Percentiles rank a stretch among this genome's conserved stretches.
Conservation (phyloP, 108 stramenopile genomes). For the Fragilariopsis cylindrus region DNA sequence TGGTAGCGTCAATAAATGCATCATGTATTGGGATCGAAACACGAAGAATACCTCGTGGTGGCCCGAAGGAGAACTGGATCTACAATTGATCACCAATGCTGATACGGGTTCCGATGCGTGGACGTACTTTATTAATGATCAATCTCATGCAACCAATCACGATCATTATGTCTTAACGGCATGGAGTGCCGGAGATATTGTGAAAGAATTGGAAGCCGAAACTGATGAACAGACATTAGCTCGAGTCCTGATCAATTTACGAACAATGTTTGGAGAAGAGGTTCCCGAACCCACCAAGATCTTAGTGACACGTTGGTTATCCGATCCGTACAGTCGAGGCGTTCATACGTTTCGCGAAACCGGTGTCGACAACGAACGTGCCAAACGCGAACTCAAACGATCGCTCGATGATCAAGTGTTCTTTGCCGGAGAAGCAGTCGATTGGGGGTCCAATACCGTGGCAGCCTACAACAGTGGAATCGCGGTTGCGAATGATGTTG, state of each 20-base stretch:
- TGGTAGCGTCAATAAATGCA: slow-evolving; percentile 52
- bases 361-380: neutral
- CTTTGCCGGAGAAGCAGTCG: slow-evolving; percentile 41
- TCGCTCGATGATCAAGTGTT: slow-evolving; percentile 17
- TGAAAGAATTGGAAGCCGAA: slow-evolving; percentile 12
- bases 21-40: slow-evolving; percentile 37
- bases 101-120: slow-evolving; percentile 23
- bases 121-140: slow-evolving; percentile 31
- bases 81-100: slow-evolving; percentile 27
- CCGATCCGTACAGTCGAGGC: slow-evolving; percentile 36
- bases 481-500: too few relatives aligned
- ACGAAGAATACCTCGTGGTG: slow-evolving; percentile 21
- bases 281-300: slow-evolving; percentile 36
- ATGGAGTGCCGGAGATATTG: slow-evolving; percentile 19
- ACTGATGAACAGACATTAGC: slow-evolving; percentile 34
- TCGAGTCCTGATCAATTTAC: slow-evolving; percentile 27
- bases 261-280: slow-evolving; percentile 26
- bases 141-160: slow-evolving; percentile 9
- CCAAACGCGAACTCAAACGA: neutral
- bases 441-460: neutral
- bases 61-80: slow-evolving; percentile 23
- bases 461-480: neutral
- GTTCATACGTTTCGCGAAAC: slow-evolving; percentile 27
- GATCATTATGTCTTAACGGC: slow-evolving; percentile 23
- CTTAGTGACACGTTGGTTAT: slow-evolving; percentile 40